These are phyloP conservation scores for Chlorella sp. DNA, from an alignment of 139 green algal genomes.

Conservation along the genomic window DNA sequence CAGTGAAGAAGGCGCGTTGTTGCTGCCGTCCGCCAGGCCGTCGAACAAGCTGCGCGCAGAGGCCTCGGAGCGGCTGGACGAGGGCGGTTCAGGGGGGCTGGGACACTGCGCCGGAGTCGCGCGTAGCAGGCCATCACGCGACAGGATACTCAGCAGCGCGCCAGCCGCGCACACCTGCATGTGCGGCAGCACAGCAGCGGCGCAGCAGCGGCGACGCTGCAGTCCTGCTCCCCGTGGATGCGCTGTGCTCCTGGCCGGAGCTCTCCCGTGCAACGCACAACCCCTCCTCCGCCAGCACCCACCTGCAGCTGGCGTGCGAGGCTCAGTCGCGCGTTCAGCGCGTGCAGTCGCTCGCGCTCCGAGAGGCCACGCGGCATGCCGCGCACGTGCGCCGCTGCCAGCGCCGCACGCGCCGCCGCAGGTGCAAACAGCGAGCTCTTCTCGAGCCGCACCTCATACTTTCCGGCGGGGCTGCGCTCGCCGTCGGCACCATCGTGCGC, in stretches of 20 bases:
- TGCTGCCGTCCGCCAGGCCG: no score
- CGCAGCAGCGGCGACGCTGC: no score
- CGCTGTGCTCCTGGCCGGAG: no score
- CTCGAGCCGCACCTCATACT: slow-evolving; percentile 34
- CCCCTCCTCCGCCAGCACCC: no score
- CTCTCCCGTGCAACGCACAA: no score
- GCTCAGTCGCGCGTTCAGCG: slow-evolving; percentile 35
- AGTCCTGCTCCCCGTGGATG: no score
- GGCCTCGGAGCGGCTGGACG: no score
- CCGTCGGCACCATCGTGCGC: background rate
- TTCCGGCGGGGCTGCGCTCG: background rate
- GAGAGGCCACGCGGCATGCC: slow-evolving; percentile 2
- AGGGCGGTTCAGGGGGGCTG: no score
- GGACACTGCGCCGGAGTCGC: no score
- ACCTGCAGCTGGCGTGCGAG: slow-evolving; percentile 36
- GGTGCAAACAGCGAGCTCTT: slow-evolving; percentile 33
- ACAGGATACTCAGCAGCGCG: slow-evolving; percentile 56
- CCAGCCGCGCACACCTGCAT: slow-evolving; percentile 57
- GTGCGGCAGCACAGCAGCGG: no score
- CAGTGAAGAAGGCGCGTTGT: no score
- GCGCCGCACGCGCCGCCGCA: slow-evolving; percentile 1
- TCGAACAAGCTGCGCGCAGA: no score
- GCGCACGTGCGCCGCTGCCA: slow-evolving; percentile 25
- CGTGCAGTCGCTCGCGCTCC: slow-evolving; percentile 20
- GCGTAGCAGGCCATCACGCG: slow-evolving; percentile 35